phyloP scores from a whole-genome alignment of 352 stramenopile species.

The Globisporangium nodosum region DNA sequence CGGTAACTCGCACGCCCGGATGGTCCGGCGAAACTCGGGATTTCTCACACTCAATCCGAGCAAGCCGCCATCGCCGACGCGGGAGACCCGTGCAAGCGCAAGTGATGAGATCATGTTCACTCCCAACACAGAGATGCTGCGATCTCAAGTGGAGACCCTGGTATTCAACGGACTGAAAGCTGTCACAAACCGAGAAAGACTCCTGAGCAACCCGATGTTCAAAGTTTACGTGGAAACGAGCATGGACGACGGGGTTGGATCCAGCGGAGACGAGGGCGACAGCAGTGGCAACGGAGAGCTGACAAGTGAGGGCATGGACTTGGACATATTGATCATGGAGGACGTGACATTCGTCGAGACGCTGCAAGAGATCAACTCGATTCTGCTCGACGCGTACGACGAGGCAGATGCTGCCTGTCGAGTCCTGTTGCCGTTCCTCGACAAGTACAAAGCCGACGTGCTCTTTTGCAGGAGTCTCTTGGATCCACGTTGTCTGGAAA shows the following conservation, averaged over 20 bases:
- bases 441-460: slow-evolving; percentile 72
- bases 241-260: slow-evolving; percentile 33
- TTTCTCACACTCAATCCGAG: slow-evolving; percentile 11
- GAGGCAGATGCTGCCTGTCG: slow-evolving; percentile 43
- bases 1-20: slow-evolving; percentile 1
- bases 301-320: slow-evolving; percentile 44
- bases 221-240: slow-evolving; percentile 57
- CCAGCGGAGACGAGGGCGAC: slow-evolving; percentile 26
- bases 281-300: slow-evolving; percentile 23
- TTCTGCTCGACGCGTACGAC: slow-evolving; percentile 51
- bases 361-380: slow-evolving; percentile 40
- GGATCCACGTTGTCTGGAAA: slow-evolving; percentile 19
- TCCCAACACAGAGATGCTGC: slow-evolving; percentile 45
- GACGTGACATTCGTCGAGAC: slow-evolving; percentile 52
- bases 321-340: slow-evolving; percentile 82
- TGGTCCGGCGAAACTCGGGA: slow-evolving; percentile 16
- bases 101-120: slow-evolving; percentile 42
- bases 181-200: slow-evolving; percentile 52
- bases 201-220: slow-evolving; percentile 65
- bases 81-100: neutral
- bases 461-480: slow-evolving; percentile 39
- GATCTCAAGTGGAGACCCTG: slow-evolving; percentile 61
- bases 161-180: slow-evolving; percentile 63
- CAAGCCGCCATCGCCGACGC: slow-evolving; percentile 7
- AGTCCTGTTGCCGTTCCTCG: slow-evolving; percentile 63